These are phyloP conservation scores for Cerrena zonata DNA, from an alignment of 1,284 basidiomycete genomes.

Conservation along the genomic window DNA sequence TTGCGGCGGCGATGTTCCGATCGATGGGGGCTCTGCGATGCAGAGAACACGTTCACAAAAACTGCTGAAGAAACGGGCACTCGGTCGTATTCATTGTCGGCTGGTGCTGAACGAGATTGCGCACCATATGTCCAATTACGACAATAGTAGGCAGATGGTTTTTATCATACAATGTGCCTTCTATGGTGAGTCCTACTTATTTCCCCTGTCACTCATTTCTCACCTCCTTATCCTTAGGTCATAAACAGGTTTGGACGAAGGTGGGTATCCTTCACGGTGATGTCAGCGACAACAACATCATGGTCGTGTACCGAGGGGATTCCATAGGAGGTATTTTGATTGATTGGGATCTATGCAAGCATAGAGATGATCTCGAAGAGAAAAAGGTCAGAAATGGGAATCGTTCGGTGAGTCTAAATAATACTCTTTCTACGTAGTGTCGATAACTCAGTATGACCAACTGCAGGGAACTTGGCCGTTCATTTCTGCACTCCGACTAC, in stretches of 20 bases:
- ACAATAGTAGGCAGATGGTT: not conserved
- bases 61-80: not conserved
- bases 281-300: constrained; percentile 5
- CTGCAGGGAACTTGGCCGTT: constrained; percentile 4
- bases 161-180: not conserved
- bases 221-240: not conserved
- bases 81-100: not conserved
- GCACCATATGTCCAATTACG: not conserved
- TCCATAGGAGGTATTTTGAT: not conserved
- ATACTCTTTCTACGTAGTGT: not conserved
- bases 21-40: not conserved
- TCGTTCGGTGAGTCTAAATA: not conserved
- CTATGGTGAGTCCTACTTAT: not conserved
- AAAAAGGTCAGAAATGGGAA: not conserved
- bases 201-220: not conserved
- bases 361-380: not conserved
- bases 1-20: not conserved
- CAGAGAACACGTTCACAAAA: not conserved
- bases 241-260: not conserved
- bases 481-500: constrained; percentile 1
- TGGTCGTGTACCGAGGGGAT: not conserved
- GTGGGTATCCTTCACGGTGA: constrained; percentile 3
- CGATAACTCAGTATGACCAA: not conserved
- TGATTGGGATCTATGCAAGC: constrained; percentile 10
- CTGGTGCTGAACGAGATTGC: constrained; percentile 3